Percentiles rank a stretch among this genome's conserved stretches.
Evolutionary conservation across 2,329 filamentous ascomycete species (phyloP).

Genomic region (Neopestalotiopsis rosae): DNA sequence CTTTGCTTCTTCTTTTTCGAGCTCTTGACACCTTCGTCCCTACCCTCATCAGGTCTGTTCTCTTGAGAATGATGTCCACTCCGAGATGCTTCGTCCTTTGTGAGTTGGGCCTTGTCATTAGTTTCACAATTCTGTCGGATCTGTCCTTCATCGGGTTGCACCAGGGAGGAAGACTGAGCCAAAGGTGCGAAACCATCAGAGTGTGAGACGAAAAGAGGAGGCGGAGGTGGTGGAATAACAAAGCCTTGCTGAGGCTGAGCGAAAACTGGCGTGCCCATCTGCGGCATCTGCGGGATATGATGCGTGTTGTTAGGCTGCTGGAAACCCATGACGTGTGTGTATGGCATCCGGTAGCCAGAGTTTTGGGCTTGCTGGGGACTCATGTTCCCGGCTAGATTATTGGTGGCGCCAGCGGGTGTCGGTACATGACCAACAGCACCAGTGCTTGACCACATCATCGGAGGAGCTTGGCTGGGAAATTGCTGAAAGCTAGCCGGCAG

Average conservation of each 20-base stretch:
- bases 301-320: background rate
- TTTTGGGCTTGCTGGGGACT: background rate
- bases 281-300: background rate
- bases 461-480: background rate
- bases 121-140: conserved; percentile 4
- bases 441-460: background rate
- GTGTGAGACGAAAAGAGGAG: background rate
- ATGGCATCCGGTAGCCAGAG: background rate
- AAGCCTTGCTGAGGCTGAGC: background rate
- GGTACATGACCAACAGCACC: background rate
- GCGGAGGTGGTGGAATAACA: conserved; percentile 4
- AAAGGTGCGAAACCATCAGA: background rate
- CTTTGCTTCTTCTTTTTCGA: background rate
- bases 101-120: background rate
- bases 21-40: background rate
- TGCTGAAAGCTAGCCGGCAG: background rate
- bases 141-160: background rate
- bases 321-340: background rate
- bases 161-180: background rate
- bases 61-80: background rate
- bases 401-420: background rate
- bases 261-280: background rate
- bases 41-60: background rate
- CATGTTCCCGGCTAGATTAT: background rate
- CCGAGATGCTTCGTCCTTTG: background rate